Evolutionary conservation across 2,329 filamentous ascomycete genomes (phyloP), one percentile per base, ranked within the genome.

Genomic region (Sphaerulina musiva): DNA sequence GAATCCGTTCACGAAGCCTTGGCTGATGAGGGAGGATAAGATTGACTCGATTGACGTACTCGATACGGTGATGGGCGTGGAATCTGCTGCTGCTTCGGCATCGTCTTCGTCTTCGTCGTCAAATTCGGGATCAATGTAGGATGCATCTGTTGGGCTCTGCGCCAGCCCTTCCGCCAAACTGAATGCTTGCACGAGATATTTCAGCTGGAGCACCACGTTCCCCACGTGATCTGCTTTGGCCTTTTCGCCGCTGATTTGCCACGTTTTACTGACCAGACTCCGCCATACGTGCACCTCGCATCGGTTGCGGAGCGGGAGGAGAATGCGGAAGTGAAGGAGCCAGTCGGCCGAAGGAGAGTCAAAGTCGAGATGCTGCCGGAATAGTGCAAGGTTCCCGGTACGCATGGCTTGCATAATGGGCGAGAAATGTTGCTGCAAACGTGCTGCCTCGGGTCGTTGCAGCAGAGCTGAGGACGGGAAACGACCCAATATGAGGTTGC

Each of bases 221-320:
- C 48, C 48, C 14, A 29, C 48, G 20, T 51, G 40, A 14, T 51
- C 41, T 40, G 48, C 49, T 52, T 62, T 79, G 80, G 62, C 78
- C 17, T 83, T 81, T n/a, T 83, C 79, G 59, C 91, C 93, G 12
- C 82, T 87, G 10, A 93, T 76, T 8, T 92, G 73, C 69, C 95
- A 96, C 0, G 85, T 82, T 60, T 84, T 85, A 31, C 90, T 82
- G 14, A 86, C 81, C 6, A 97, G 78, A 1, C 86, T 87, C 11
- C 92, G 83, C 89, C 89, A 95, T 10, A 95, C 81, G 2, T 95
- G 76, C 1, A 89, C 82, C 53, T 93, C 86, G 54, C 91, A 85
- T 49, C 89, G 82, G 65, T 88, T 87, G 2, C 83, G 79, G 9
- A 96, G 76, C 11, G 86, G 83, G 5, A 95, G 78, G 20, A 95